Evolutionary conservation across 257 asterid genomes (phyloP).

Genomic region (Solanum etuberosum): DNA sequence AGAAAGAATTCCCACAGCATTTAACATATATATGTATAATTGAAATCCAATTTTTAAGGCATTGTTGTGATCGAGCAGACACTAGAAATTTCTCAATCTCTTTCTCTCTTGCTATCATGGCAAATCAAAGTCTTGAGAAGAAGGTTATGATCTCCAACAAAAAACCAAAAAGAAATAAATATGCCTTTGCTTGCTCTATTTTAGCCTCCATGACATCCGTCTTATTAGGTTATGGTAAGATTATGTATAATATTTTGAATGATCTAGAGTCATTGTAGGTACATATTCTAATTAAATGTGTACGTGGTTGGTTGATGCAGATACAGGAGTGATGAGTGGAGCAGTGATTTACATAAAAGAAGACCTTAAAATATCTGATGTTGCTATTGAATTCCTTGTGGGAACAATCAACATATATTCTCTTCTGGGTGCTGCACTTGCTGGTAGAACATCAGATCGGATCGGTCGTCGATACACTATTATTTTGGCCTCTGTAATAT

Average conservation of each 20-base stretch:
- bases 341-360: background rate
- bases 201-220: conserved; percentile 43
- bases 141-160: background rate
- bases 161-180: conserved; percentile 22
- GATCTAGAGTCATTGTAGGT: background rate
- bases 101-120: background rate
- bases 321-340: background rate
- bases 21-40: background rate
- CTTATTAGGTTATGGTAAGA: conserved; percentile 37
- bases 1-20: background rate
- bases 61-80: background rate
- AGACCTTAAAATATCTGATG: conserved; percentile 22
- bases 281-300: background rate
- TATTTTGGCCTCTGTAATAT: background rate
- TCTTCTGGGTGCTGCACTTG: conserved; percentile 27
- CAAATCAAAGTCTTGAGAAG: background rate
- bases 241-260: too few relatives aligned
- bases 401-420: conserved; percentile 27
- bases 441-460: conserved; percentile 17
- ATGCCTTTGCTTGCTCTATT: conserved; percentile 30
- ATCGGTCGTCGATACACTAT: conserved; percentile 27
- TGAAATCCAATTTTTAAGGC: too few relatives aligned
- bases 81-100: background rate
- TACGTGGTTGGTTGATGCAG: background rate
- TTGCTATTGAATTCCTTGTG: conserved; percentile 19